Percentiles rank a stretch among this genome's conserved stretches.
Evolutionary conservation across 1,284 basidiomycete species (phyloP).

Genomic region (Fomitopsis palustris): DNA sequence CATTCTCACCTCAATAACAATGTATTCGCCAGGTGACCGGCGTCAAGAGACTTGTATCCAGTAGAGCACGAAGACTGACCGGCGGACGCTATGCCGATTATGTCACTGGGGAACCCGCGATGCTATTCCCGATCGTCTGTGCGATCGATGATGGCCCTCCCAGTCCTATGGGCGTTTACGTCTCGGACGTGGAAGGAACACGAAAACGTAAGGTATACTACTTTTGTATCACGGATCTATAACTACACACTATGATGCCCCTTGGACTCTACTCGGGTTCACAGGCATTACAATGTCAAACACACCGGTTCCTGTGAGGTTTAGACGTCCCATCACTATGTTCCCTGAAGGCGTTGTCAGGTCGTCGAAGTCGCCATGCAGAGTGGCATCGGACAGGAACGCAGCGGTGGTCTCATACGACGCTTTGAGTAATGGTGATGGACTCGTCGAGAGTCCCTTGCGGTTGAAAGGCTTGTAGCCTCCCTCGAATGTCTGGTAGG

Average conservation of each 20-base stretch:
- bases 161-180: not conserved
- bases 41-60: not conserved
- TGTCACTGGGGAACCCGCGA: not conserved
- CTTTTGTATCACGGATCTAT: not conserved
- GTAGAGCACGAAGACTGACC: not conserved
- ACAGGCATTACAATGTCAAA: constrained; percentile 78
- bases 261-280: constrained; percentile 10
- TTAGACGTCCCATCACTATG: constrained; percentile 88
- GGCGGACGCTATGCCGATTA: not conserved
- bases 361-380: constrained; percentile 95
- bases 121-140: not conserved
- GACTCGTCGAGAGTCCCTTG: constrained; percentile 87
- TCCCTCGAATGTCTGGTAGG: constrained; percentile 86
- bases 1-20: not conserved
- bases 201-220: not conserved
- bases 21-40: not conserved
- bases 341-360: constrained; percentile 86
- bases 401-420: constrained; percentile 97
- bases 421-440: constrained; percentile 93
- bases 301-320: constrained; percentile 81
- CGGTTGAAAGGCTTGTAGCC: constrained; percentile 98
- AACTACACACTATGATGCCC: not conserved
- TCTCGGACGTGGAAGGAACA: not conserved
- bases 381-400: constrained; percentile 91
- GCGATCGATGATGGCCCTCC: constrained; percentile 1